Evolutionary conservation across 495 filamentous ascomycete species (phyloP).

Genomic region (Cryomyces minteri): DNA sequence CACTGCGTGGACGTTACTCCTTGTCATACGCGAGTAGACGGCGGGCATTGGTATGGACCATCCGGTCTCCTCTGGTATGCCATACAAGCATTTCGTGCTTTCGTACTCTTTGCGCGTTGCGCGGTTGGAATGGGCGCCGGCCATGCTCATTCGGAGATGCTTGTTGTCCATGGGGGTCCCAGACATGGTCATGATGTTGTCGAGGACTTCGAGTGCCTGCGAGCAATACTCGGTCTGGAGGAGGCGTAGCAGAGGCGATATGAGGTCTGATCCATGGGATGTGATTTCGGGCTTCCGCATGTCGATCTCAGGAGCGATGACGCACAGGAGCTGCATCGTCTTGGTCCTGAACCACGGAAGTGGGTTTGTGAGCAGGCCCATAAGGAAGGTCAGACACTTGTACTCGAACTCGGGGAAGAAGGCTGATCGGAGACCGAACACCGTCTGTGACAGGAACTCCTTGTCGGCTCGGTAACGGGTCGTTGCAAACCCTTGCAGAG

Average conservation of each 20-base stretch:
- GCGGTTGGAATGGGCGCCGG: conserved; percentile 50
- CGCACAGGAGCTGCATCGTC: conserved; percentile 76
- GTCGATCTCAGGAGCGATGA: conserved; percentile 77
- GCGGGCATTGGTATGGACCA: conserved; percentile 95
- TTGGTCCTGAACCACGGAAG: conserved; percentile 77
- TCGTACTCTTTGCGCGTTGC: conserved; percentile 87
- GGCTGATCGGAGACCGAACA: conserved; percentile 55
- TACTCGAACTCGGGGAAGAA: conserved; percentile 78
- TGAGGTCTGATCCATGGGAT: conserved; percentile 81
- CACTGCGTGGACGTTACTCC: conserved; percentile 86
- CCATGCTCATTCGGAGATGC: conserved; percentile 94
- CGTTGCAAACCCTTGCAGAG: conserved; percentile 51
- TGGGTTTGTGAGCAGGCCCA: conserved; percentile 80
- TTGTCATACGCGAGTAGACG: conserved; percentile 62
- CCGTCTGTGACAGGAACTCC: conserved; percentile 60
- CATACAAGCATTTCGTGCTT: conserved; percentile 81
- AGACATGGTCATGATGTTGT: conserved; percentile 87
- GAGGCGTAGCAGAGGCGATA: conserved; percentile 78
- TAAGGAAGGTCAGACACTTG: conserved; percentile 67
- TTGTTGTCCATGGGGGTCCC: conserved; percentile 85
- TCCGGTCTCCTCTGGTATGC: conserved; percentile 85
- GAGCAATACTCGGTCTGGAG: conserved; percentile 87
- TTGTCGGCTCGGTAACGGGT: conserved; percentile 47
- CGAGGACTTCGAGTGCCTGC: conserved; percentile 75
- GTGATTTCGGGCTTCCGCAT: conserved; percentile 85